phyloP scores from a whole-genome alignment of 2,329 filamentous ascomycete species.

The Fusarium heterosporum region DNA sequence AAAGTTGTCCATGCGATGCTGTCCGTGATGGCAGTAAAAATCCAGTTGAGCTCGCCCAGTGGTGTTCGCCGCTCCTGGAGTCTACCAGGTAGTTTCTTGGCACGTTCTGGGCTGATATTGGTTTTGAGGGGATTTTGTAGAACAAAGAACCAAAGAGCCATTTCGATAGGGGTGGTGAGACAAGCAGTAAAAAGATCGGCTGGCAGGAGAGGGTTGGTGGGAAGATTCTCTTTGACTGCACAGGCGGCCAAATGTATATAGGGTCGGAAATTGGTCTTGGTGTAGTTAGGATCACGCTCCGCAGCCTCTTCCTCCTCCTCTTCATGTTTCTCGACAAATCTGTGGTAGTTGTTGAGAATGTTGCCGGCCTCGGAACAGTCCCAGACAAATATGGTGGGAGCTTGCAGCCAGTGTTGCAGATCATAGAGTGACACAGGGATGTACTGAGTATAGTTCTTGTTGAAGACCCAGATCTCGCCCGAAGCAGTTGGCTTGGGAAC shows the following conservation, averaged over 20 bases:
- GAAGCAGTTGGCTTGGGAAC: constrained; percentile 95
- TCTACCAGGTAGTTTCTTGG: constrained; percentile 88
- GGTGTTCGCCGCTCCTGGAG: constrained; percentile 94
- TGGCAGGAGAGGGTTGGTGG: constrained; percentile 91
- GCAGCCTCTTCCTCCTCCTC: constrained; percentile 83
- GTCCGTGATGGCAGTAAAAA: constrained; percentile 98
- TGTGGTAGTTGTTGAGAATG: constrained; percentile 93
- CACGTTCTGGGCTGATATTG: constrained; percentile 80
- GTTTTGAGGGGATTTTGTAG: constrained; percentile 84
- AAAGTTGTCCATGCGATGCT: constrained; percentile 98
- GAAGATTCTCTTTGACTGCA: constrained; percentile 88
- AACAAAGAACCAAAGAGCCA: constrained; percentile 96
- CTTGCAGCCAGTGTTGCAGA: constrained; percentile 93
- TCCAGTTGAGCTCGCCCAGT: constrained; percentile 97
- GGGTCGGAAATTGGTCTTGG: constrained; percentile 76
- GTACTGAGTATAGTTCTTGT: constrained; percentile 98
- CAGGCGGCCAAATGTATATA: constrained; percentile 95
- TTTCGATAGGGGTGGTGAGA: constrained; percentile 95
- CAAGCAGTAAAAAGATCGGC: constrained; percentile 97
- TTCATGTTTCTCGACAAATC: constrained; percentile 95
- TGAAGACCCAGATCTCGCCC: constrained; percentile 99
- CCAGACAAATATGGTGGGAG: constrained; percentile 96
- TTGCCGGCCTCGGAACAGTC: constrained; percentile 97
- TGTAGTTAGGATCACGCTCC: constrained; percentile 83
- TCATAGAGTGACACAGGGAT: constrained; percentile 97